phyloP scores from a whole-genome alignment of 2,329 filamentous ascomycete species.

The Aplosporella prunicola region DNA sequence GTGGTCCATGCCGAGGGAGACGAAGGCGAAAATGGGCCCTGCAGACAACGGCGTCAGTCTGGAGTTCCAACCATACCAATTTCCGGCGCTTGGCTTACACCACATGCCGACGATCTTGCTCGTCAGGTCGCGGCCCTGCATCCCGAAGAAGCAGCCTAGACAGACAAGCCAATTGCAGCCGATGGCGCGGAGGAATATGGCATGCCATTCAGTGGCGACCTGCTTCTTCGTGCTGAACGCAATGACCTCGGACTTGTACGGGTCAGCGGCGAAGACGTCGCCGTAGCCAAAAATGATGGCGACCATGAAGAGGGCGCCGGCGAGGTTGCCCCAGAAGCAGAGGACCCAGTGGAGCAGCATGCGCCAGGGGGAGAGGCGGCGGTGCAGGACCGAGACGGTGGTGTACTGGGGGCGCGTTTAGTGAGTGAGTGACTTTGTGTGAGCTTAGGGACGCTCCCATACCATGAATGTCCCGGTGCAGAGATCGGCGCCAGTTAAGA shows the following conservation, averaged over 20 bases:
- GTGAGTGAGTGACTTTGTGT: too few relatives aligned
- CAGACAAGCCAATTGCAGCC: constrained; percentile 19
- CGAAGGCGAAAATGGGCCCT: constrained; percentile 20
- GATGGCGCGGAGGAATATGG: constrained; percentile 18
- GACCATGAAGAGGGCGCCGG: constrained; percentile 41
- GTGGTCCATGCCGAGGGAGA: constrained; percentile 19
- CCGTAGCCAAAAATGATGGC: constrained; percentile 42
- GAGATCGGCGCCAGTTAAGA: constrained; percentile 8
- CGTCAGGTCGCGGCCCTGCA: constrained; percentile 16
- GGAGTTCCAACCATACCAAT: too few relatives aligned
- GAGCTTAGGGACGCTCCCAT: not conserved
- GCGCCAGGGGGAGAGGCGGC: constrained; percentile 22
- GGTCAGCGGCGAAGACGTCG: constrained; percentile 31
- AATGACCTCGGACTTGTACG: constrained; percentile 15
- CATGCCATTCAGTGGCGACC: constrained; percentile 14
- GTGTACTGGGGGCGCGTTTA: constrained; percentile 3
- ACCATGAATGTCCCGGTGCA: constrained; percentile 10
- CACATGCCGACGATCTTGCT: constrained; percentile 22
- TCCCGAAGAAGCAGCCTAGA: constrained; percentile 17
- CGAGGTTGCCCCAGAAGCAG: constrained; percentile 42
- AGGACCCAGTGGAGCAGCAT: constrained; percentile 36
- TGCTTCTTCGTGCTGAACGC: constrained; percentile 16
- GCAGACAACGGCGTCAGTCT: too few relatives aligned
- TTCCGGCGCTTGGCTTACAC: too few relatives aligned
- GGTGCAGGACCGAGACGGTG: constrained; percentile 14